These are phyloP conservation scores for Phytopythium ostracodes DNA, from an alignment of 352 stramenopile species.

Conservation along the genomic window DNA sequence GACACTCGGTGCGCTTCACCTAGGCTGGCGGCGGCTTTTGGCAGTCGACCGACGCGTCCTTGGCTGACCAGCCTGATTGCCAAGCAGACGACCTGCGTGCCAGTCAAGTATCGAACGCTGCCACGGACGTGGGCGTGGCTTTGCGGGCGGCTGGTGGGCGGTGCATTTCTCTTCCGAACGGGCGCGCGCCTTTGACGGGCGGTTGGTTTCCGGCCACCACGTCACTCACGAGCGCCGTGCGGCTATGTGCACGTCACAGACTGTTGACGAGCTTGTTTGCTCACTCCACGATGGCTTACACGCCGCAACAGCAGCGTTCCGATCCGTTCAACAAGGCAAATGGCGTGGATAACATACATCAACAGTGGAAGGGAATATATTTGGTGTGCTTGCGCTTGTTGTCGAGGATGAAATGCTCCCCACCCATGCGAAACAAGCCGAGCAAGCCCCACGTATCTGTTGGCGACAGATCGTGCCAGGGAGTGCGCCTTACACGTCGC, in stretches of 20 bases:
- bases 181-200: too few relatives aligned
- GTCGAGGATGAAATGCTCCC: not conserved
- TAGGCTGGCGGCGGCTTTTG: not conserved
- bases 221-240: not conserved
- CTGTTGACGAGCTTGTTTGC: slow-evolving; percentile 1
- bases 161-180: slow-evolving; percentile 1
- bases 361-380: too few relatives aligned
- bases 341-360: too few relatives aligned
- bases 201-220: not conserved
- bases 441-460: too few relatives aligned
- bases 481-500: not conserved
- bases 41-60: not conserved
- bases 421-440: not conserved
- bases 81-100: too few relatives aligned
- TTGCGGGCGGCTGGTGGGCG: not conserved
- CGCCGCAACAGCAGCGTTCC: too few relatives aligned
- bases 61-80: not conserved
- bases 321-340: not conserved
- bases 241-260: not conserved
- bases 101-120: too few relatives aligned
- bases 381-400: too few relatives aligned
- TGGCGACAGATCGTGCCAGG: too few relatives aligned
- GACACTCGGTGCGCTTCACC: too few relatives aligned
- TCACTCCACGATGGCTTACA: not conserved
- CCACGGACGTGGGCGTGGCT: too few relatives aligned